Evolutionary conservation across 139 green algal species (phyloP).

Genomic region (Volvox reticuliferus): DNA sequence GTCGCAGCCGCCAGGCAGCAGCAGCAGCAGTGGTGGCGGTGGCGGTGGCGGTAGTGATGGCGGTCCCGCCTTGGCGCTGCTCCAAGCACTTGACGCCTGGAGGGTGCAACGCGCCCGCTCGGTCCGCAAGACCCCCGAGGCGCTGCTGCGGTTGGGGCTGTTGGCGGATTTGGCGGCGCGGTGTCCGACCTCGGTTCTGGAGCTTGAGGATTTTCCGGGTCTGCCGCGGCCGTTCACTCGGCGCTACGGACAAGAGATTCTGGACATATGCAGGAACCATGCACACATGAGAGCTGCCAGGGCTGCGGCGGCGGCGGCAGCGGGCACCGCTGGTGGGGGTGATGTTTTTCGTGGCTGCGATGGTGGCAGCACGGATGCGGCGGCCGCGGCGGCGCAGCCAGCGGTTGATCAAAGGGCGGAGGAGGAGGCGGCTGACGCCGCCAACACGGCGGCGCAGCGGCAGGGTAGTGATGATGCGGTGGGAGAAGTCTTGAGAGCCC

Average conservation of each 20-base stretch:
- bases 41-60: background rate
- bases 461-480: too few species aligned
- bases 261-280: constrained; percentile 28
- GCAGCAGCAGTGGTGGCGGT: background rate
- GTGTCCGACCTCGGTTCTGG: constrained; percentile 27
- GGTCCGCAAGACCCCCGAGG: constrained; percentile 1
- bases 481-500: too few species aligned
- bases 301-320: background rate
- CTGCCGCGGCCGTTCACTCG: constrained; percentile 3
- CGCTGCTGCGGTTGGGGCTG: background rate
- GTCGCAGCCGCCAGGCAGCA: background rate
- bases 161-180: constrained; percentile 6
- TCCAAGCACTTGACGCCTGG: background rate
- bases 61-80: background rate
- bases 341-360: background rate
- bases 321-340: background rate
- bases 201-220: background rate
- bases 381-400: too few species aligned
- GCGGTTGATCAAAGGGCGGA: background rate
- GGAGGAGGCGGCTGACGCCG: too few species aligned
- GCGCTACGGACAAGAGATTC: constrained; percentile 15
- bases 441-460: too few species aligned
- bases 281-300: background rate
- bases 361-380: background rate
- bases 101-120: background rate